Evolutionary conservation across 164 flowering plant species (phyloP), one percentile per base, ranked within the genome.

Genomic region (Vitis labrusca): DNA sequence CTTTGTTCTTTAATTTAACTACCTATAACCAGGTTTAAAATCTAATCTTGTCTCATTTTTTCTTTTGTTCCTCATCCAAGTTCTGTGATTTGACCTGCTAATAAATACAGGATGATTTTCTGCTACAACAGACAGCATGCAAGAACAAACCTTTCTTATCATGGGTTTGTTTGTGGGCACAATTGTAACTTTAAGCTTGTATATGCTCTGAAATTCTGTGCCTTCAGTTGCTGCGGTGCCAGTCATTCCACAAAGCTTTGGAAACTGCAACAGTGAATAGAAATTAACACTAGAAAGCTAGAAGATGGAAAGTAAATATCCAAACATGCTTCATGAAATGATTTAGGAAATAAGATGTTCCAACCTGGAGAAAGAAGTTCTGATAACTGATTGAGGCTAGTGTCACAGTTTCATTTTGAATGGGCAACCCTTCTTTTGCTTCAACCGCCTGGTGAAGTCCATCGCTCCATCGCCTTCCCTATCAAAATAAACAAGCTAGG

Each of bases 401-500:
- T 51, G 99, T 95, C 55, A 95, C 81, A 70, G 98, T 90, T 82
- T 95, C 99, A 79, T 90, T 93, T 76, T 96, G 99, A 76, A 96
- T 91, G 54, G 98, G 98, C 81, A 96, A 69, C 61, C 91, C 91
- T 84, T 96, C 99, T 85, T 96, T 96, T 76, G 99, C 99, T 87
- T 96, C 99, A 74, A 96, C 98, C 48, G 99, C 99, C 82, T 96
- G 99, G 78, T 96, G 99, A 80, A 96, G 98, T 62, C 98, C 99
- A 84, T 96, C 99, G 83, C 97, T 93, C 99, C 99, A 96, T 75
- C 99, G 80, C 70, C 98, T 86, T 55, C 98, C 98, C 99, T 93
- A 66, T 47, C 17, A 59, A 49, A 49, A 53, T 51, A 70, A 12
- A 44, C 9, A 68, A 71, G 37, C 13, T 37, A 62, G 14, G 44